Percentiles rank a stretch among this genome's conserved stretches.
phyloP scores from a whole-genome alignment of 441 rosid species.

The Adansonia grandidieri region DNA sequence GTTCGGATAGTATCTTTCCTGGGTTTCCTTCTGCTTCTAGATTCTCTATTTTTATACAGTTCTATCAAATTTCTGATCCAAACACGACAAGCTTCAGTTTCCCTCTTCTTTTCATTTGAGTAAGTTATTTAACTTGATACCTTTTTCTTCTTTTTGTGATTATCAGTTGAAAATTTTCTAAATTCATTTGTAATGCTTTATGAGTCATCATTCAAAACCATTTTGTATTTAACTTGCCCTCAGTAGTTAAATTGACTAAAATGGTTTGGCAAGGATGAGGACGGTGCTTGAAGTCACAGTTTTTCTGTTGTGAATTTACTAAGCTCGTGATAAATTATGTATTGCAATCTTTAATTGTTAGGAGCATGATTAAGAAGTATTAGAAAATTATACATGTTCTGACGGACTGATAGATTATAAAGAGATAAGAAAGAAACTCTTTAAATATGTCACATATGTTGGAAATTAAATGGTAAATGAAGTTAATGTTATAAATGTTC shows the following conservation, averaged over 20 bases:
- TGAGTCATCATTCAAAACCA: neutral
- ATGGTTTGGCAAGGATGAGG: neutral
- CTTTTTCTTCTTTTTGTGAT: neutral
- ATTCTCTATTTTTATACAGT: conserved; percentile 71
- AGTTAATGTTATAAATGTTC: neutral
- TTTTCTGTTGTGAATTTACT: conserved; percentile 1
- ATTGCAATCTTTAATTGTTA: neutral
- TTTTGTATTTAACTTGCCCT: neutral
- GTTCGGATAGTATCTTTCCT: conserved; percentile 82
- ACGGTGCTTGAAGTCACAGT: neutral
- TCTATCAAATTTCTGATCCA: conserved; percentile 67
- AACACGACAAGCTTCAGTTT: conserved; percentile 83
- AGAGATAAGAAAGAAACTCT: neutral
- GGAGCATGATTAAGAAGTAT: neutral
- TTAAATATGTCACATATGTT: neutral
- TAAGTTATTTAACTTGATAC: conserved; percentile 46
- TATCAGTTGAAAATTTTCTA: conserved; percentile 4
- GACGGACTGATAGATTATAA: neutral
- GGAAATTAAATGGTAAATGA: conserved; percentile 11
- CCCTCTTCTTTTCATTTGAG: conserved; percentile 97
- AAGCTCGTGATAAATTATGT: conserved; percentile 1
- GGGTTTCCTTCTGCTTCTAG: conserved; percentile 82
- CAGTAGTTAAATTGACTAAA: neutral
- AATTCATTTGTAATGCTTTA: neutral
- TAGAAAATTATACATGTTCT: neutral